Base-by-base conservation (phyloP, 2,329 filamentous ascomycete genomes). In the Penicillium expansum region DNA sequence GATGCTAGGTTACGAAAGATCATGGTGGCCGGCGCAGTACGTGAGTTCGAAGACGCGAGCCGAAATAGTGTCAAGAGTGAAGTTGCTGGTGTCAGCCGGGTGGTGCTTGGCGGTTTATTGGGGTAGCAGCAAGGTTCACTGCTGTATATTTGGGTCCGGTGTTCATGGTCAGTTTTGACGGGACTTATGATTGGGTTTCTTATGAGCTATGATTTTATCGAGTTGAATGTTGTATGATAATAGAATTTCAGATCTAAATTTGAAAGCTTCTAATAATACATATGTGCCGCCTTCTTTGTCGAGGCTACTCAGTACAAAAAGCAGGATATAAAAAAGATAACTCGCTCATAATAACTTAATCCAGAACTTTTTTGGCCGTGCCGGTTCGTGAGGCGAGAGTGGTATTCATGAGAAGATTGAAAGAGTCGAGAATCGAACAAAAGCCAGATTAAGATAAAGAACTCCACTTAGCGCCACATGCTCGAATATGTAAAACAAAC, bases 21-120 rank as follows among this genome's bases (percentile, higher is more conserved):
- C 49, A 88, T 99, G 59, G 84, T 99, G 1, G 87, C 91, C 45
- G 89, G 89, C 6, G 85, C 95, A 1, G 88, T 97, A 47, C 87
- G 92, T 64, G 94, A 99, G 70, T 97, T 97, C 72, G 94, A 97
- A 73, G 93, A 97, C 56, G 85, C 86, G 20, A 94, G 89, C 71
- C 81, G 93, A 44, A 80, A 79, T 43, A 87, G 89, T 10, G 84
- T 91, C 30, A 93, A 89, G 76, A 84, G 83, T 13, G 94, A 99
- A 77, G 81, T 97, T 47, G 87, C 87, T 1, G 92, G 89, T 33
- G 85, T 99, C 38, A 90, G 91, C 48, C 94, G 91, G 73, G 88
- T 97, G 30, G 92, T 97, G 2, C 76, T 97, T 1, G 91, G 92
- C 3, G 94, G 93, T 0, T 77, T 97, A 64, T 87, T 97, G 83